phyloP scores from a whole-genome alignment of 148 eudicot species.

The Fallopia convolvulus region DNA sequence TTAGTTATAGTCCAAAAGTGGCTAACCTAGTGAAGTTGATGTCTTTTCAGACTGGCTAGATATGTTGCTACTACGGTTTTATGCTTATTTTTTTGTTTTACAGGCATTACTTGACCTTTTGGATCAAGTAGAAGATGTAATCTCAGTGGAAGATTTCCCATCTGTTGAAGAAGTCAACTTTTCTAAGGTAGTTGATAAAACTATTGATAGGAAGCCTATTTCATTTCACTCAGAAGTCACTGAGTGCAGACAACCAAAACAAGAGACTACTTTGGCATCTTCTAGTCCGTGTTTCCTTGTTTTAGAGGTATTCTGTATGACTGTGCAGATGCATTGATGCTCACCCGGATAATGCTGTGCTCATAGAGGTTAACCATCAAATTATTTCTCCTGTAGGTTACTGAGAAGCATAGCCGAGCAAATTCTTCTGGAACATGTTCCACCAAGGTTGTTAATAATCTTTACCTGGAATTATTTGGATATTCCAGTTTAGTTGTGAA shows the following conservation, averaged over 20 bases:
- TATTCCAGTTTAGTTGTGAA: constrained; percentile 5
- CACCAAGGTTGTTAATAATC: constrained; percentile 44
- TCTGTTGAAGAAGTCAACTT: constrained; percentile 10
- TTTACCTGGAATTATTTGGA: not conserved
- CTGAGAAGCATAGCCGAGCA: constrained; percentile 51
- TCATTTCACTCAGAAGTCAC: constrained; percentile 14
- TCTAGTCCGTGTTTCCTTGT: constrained; percentile 44
- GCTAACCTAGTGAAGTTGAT: not conserved
- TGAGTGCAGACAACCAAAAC: constrained; percentile 5
- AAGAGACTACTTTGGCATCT: constrained; percentile 19
- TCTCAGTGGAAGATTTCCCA: constrained; percentile 44
- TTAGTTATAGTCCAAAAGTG: not conserved
- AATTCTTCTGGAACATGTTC: constrained; percentile 34
- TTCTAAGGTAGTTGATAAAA: constrained; percentile 20
- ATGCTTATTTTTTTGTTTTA: constrained; percentile 8
- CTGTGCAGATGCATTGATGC: not conserved
- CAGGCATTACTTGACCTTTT: constrained; percentile 86
- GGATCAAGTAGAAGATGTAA: constrained; percentile 81
- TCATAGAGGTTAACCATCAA: not conserved
- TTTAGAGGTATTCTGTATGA: constrained; percentile 41
- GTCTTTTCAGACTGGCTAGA: not conserved
- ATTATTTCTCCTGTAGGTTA: constrained; percentile 41
- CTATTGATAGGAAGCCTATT: constrained; percentile 16
- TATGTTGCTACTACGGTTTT: constrained; percentile 6
- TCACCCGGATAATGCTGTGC: not conserved